Base-by-base conservation (phyloP, 73 alveolate species). In the Symbiodinium natans region DNA sequence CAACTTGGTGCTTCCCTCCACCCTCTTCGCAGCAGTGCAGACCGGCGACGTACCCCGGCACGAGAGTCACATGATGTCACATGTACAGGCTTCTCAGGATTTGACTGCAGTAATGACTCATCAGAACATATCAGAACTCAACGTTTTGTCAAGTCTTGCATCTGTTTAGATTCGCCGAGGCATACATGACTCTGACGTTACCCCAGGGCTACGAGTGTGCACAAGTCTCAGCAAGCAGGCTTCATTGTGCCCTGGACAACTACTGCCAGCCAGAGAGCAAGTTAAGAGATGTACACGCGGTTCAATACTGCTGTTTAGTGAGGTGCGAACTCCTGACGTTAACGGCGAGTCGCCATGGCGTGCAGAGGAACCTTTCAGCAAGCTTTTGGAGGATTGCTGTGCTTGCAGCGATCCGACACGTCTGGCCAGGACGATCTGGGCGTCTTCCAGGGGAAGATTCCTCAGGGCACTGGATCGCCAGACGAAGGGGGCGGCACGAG, bases 401-500 rank as follows among this genome's bases (percentile, higher is more conserved):
- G n/a, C n/a, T n/a, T n/a, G n/a, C 36, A 8, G 80, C 27, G 80
- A 29, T 25, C 38, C 36, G 29, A 19, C 9, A 36, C 33, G 41
- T 33, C 40, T 74, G 9, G 11, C 9, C 48, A 89, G 95, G 95
- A 89, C 73, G 42, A 82, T n/a, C 29, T 89, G 95, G 95, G 95
- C 43, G 95, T 89, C 86, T 89, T 89, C 95, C 86, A 63, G 77
- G 95, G 75, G 27, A 83, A 41, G 95, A 89, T 89, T 68, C 95
- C 95, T 11, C 95, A 89, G 95, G 95, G 95, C 34, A 89, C 95
- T 31, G 95, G 95, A 11, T 89, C 95, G 2, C 56, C 75, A 23
- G 95, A 89, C 34, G 95, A 89, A 68, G 95, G 95, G 19, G 87
- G 95, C 77, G 95, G 95, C 74, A 89, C 95, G 36, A 89, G 95